Evolutionary conservation across 2,329 filamentous ascomycete species (phyloP).

Genomic region (Pseudofabraea citricarpa): DNA sequence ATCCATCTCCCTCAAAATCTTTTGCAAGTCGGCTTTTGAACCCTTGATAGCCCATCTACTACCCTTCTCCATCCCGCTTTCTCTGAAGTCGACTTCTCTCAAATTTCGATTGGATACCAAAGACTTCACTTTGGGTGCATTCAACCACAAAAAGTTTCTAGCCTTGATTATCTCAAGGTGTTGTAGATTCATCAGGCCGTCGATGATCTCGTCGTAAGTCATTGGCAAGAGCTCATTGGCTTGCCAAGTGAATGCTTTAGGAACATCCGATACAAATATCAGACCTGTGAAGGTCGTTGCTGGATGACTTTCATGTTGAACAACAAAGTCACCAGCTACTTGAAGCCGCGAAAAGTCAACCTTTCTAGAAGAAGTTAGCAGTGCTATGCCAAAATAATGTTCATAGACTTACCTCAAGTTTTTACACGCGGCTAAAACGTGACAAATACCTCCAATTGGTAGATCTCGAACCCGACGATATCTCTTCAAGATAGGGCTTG

Average conservation of each 20-base stretch:
- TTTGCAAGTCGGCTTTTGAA: slow-evolving; percentile 8
- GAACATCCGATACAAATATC: slow-evolving; percentile 10
- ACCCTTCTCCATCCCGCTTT: slow-evolving; percentile 12
- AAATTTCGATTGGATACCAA: slow-evolving; percentile 7
- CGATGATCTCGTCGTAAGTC: slow-evolving; percentile 12
- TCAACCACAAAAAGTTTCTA: slow-evolving; percentile 11
- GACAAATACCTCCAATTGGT: slow-evolving; percentile 17
- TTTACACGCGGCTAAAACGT: slow-evolving; percentile 17
- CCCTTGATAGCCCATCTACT: slow-evolving; percentile 15
- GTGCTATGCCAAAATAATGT: background rate
- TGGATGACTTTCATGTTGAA: slow-evolving; percentile 4
- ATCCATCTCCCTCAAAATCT: slow-evolving; percentile 8
- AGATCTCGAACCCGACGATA: slow-evolving; percentile 14
- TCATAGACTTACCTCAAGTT: slow-evolving; percentile 7
- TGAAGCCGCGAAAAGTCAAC: slow-evolving; percentile 15
- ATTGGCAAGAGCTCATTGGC: slow-evolving; percentile 7
- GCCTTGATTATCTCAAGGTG: slow-evolving; percentile 12
- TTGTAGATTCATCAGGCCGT: slow-evolving; percentile 6
- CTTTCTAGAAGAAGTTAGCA: slow-evolving; percentile 7
- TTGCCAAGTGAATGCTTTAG: slow-evolving; percentile 11
- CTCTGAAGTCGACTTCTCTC: slow-evolving; percentile 14
- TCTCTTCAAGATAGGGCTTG: slow-evolving; percentile 13
- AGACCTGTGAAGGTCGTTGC: slow-evolving; percentile 3
- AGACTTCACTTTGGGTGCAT: slow-evolving; percentile 1
- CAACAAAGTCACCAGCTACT: slow-evolving; percentile 13